Evolutionary conservation across 257 asterid species (phyloP).

Genomic region (Solanum arcanum): DNA sequence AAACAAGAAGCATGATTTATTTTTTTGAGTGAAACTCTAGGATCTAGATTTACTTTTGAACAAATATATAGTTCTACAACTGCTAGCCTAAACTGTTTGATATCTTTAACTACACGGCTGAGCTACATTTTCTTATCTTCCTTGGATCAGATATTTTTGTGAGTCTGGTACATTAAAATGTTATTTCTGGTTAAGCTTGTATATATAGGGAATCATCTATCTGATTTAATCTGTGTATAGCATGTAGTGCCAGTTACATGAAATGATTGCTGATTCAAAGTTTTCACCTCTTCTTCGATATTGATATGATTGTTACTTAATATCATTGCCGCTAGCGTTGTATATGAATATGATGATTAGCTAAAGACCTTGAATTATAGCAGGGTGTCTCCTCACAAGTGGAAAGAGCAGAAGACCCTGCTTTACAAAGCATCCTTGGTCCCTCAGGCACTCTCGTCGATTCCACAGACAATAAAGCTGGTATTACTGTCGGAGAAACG

Average conservation of each 20-base stretch:
- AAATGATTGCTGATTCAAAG: neutral
- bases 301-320: neutral
- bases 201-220: neutral
- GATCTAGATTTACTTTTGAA: neutral
- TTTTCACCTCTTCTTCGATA: neutral
- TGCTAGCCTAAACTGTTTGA: neutral
- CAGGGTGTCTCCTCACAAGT: neutral
- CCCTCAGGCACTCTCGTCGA: neutral
- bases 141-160: neutral
- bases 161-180: neutral
- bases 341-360: neutral
- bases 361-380: neutral
- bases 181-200: neutral
- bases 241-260: neutral
- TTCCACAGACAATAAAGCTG: neutral
- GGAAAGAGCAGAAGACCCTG: neutral
- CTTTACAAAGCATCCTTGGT: neutral
- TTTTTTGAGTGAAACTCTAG: neutral
- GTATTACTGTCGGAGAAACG: neutral
- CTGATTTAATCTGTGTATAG: neutral
- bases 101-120: neutral
- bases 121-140: neutral
- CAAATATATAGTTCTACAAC: neutral
- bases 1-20: neutral
- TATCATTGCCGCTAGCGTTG: neutral